Evolutionary conservation across 176 grass and related monocot species (phyloP), one percentile per base, ranked within the genome.

Genomic region (Zoysia japonica): DNA sequence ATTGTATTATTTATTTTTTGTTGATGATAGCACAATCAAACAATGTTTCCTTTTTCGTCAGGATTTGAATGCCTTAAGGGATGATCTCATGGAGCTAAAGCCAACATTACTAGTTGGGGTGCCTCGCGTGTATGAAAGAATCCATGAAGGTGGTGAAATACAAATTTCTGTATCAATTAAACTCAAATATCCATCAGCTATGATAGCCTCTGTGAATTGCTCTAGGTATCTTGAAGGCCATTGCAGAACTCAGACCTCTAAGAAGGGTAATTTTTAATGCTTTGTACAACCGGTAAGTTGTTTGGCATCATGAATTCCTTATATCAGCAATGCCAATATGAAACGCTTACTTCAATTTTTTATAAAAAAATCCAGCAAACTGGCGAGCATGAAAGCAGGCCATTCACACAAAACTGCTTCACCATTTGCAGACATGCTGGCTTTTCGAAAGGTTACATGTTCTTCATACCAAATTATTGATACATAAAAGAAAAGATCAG

Each of bases 241-340:
- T 99, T 48, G 63, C 90, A 20, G 96, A 99, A 84, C 92, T 99
- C 48, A 79, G 88, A 79, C 96, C 96, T 47, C 87, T 91, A n/a
- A 84, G 96, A 85, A 95, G 90, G 79, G 83, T 99, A 71, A 95
- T 99, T 72, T 99, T 99, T 80, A 93, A 99, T 91, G 83, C 84
- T 78, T 70, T 99, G 82, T 99, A 95, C 75, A 95, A 89, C 70
- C 86, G 89, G 96, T 99, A 93, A 88, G 86, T 67, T 78, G n/a
- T 14, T 75, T 49, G 66, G 41, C 68, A 70, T 68, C 74, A 75
- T 80, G 48, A 90, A 55, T 85, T 82, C 49, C 57, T 71, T 89
- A 20, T 57, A 53, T 41, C 47, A 71, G 78, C 48, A 74, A 63
- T 75, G n/a, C 64, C 78, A 65, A 68, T 62, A 49, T 74, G 35